These are phyloP conservation scores for Coemansia sp. DNA, from an alignment of 192 early-diverging fungal species.

Conservation along the genomic window DNA sequence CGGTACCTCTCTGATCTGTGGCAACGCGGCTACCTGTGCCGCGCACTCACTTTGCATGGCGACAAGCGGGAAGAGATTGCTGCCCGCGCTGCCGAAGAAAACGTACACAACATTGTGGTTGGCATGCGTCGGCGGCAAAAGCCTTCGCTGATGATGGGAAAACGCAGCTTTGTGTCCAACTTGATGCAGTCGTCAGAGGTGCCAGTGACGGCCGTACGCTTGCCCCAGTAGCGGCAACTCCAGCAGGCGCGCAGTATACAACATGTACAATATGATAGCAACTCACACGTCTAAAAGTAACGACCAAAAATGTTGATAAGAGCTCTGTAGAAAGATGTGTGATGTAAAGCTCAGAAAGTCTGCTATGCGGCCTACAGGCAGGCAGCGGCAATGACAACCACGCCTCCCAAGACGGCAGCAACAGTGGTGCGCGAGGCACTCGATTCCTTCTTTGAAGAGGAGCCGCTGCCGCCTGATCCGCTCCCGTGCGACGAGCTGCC, in stretches of 20 bases:
- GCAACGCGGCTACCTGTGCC: constrained; percentile 7
- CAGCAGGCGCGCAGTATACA: no score
- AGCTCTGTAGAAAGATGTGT: no score
- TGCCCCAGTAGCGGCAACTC: constrained; percentile 3
- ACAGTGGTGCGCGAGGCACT: constrained; percentile 16
- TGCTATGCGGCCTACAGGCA: constrained; percentile 30
- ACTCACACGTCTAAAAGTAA: no score
- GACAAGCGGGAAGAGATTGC: constrained; percentile 13
- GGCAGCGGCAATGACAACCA: constrained; percentile 25
- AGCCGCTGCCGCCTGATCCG: not conserved
- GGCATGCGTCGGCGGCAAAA: constrained; percentile 9
- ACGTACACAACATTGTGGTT: constrained; percentile 7
- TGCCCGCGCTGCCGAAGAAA: not conserved
- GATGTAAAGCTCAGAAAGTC: no score
- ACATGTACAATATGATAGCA: no score
- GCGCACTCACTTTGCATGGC: constrained; percentile 9
- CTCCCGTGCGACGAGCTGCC: not conserved
- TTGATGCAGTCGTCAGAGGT: not conserved
- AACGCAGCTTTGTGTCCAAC: not conserved
- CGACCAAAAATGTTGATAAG: no score
- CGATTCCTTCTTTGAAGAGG: constrained; percentile 12
- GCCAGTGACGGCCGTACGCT: not conserved
- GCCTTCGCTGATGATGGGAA: constrained; percentile 2
- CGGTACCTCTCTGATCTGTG: constrained; percentile 2
- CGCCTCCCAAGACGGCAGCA: constrained; percentile 22